These are phyloP conservation scores for Diaporthe vaccinii DNA, from an alignment of 2,329 filamentous ascomycete species.

Conservation along the genomic window DNA sequence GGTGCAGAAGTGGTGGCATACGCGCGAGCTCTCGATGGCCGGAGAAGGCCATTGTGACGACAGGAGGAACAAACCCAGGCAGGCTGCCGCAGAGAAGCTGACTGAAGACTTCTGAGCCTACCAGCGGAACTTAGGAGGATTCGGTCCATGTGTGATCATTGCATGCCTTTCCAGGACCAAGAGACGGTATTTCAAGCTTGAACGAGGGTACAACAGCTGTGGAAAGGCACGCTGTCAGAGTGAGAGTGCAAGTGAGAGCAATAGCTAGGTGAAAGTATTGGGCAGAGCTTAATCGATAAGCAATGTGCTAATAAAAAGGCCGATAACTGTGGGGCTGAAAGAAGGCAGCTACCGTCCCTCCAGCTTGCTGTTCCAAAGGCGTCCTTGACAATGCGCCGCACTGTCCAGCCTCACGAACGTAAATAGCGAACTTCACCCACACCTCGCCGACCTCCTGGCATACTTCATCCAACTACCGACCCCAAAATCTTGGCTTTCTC, in stretches of 20 bases:
- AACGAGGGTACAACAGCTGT: not conserved
- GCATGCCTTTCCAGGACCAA: not conserved
- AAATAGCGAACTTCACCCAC: slow-evolving; percentile 4
- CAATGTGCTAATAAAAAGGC: slow-evolving; percentile 2
- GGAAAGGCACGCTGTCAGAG: not conserved
- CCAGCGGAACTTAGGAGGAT: slow-evolving; percentile 31
- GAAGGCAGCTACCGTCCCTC: not conserved
- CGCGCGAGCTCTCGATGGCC: slow-evolving; percentile 19
- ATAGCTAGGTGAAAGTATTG: not conserved
- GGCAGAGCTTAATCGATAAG: slow-evolving; percentile 38
- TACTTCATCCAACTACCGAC: not conserved
- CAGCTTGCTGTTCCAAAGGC: not conserved
- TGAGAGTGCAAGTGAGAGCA: not conserved
- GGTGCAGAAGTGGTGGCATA: slow-evolving; percentile 16
- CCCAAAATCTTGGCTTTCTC: not conserved
- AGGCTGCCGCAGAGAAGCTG: slow-evolving; percentile 21
- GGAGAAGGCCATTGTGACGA: slow-evolving; percentile 33
- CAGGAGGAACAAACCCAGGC: slow-evolving; percentile 36
- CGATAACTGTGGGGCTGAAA: slow-evolving; percentile 33
- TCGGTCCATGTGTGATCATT: slow-evolving; percentile 38
- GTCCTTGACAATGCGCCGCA: slow-evolving; percentile 37
- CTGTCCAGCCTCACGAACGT: slow-evolving; percentile 28
- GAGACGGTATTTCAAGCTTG: not conserved
- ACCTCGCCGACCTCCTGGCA: not conserved
- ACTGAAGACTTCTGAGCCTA: slow-evolving; percentile 36